Conservation (phyloP, 768 basidiomycete species). For the Saitozyma sp. region DNA sequence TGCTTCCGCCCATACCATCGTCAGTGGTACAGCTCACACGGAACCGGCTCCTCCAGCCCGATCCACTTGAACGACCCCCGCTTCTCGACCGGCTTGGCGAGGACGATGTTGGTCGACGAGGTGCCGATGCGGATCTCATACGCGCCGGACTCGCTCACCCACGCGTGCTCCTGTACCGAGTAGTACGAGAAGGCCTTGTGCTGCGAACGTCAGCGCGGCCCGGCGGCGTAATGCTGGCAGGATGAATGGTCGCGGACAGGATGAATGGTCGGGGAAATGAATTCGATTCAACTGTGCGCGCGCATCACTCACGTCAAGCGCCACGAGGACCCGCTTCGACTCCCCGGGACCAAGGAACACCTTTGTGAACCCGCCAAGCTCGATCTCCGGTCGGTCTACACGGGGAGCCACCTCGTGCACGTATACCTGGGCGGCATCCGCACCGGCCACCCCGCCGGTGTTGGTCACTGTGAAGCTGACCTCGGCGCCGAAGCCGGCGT, state of each 20-base stretch:
- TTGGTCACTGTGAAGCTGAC: conserved; percentile 60
- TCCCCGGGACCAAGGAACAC: conserved; percentile 48
- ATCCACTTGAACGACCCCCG: conserved; percentile 29
- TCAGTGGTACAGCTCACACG: too few relatives aligned
- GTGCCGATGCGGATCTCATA: conserved; percentile 58
- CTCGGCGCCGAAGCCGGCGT: conserved; percentile 40
- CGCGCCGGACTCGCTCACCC: conserved; percentile 59
- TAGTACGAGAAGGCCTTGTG: conserved; percentile 61
- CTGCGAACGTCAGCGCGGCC: conserved; percentile 23
- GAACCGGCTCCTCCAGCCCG: conserved; percentile 23
- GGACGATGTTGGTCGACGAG: conserved; percentile 56
- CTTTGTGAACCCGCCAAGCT: conserved; percentile 61
- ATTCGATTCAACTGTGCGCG: too few relatives aligned
- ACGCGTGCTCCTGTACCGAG: conserved; percentile 57
- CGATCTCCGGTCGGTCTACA: conserved; percentile 61
- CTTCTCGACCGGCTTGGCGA: conserved; percentile 12
- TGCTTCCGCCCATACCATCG: too few relatives aligned
- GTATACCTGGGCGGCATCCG: conserved; percentile 69
- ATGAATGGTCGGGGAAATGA: too few relatives aligned
- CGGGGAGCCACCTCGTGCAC: conserved; percentile 58
- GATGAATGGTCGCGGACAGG: too few relatives aligned
- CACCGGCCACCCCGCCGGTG: conserved; percentile 59
- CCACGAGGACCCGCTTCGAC: conserved; percentile 37
- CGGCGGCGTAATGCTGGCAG: neutral
- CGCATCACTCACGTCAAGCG: conserved; percentile 38